Conservation (phyloP, 306 rosid genomes). For the Ochetophila trinervis region DNA sequence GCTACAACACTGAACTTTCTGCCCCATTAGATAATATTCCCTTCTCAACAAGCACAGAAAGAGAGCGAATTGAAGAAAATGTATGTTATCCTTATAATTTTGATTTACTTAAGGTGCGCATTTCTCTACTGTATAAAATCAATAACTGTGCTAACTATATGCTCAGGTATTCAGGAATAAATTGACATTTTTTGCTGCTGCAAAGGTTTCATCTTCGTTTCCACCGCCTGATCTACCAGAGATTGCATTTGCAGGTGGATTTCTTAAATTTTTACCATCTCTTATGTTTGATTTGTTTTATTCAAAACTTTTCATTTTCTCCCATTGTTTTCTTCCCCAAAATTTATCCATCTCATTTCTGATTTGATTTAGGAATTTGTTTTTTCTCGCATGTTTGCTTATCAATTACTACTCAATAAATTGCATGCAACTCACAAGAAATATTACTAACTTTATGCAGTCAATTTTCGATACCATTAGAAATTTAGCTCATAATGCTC, state of each 20-base stretch:
- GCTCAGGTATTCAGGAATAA: constrained; percentile 71
- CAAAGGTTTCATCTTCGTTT: constrained; percentile 87
- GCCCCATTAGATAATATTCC: constrained; percentile 87
- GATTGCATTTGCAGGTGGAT: constrained; percentile 94
- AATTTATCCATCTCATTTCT: constrained; percentile 3
- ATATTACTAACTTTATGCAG: not conserved
- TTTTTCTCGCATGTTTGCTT: not conserved
- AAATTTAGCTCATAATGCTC: not conserved
- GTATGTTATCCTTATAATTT: constrained; percentile 35
- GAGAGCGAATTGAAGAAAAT: constrained; percentile 79
- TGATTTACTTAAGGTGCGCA: not conserved
- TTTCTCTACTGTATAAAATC: constrained; percentile 8
- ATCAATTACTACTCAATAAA: not conserved
- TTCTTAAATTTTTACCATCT: constrained; percentile 14
- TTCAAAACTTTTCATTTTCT: not conserved
- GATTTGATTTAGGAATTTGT: not conserved
- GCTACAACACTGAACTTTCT: constrained; percentile 87
- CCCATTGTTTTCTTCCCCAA: constrained; percentile 9
- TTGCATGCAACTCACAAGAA: not conserved
- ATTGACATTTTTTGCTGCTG: constrained; percentile 89
- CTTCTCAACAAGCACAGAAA: constrained; percentile 55
- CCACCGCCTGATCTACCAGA: constrained; percentile 85
- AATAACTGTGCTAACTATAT: constrained; percentile 17
- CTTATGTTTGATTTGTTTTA: constrained; percentile 1
- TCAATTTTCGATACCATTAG: not conserved